Conservation (phyloP, 768 basidiomycete species). For the Termitomyces sp. region DNA sequence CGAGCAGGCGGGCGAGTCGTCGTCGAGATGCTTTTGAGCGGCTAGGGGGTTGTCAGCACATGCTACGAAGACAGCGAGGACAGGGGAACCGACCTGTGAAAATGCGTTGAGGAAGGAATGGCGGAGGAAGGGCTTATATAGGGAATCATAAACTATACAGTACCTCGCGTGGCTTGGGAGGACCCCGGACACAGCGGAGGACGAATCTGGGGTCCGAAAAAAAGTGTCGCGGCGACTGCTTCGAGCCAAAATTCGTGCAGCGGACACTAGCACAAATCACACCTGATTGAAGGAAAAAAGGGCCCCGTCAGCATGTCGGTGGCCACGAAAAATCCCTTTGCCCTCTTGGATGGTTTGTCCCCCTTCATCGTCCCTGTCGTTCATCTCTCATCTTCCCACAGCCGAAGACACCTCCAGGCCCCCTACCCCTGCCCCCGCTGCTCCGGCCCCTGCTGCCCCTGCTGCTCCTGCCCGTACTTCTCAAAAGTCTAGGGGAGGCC, state of each 20-base stretch:
- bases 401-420: constrained; percentile 49
- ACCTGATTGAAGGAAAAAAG: constrained; percentile 34
- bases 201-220: constrained; percentile 16
- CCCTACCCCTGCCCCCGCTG: constrained; percentile 34
- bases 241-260: constrained; percentile 6
- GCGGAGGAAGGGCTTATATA: constrained; percentile 9
- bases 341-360: constrained; percentile 71
- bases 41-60: constrained; percentile 35
- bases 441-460: constrained; percentile 32
- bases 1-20: constrained; percentile 63
- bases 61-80: not conserved
- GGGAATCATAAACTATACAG: constrained; percentile 42
- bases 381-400: constrained; percentile 17
- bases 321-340: constrained; percentile 84
- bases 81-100: constrained; percentile 50
- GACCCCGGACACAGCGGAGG: constrained; percentile 38
- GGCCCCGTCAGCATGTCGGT: constrained; percentile 86
- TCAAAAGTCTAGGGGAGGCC: constrained; percentile 50
- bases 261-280: constrained; percentile 6
- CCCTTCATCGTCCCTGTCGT: constrained; percentile 2
- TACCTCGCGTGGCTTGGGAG: constrained; percentile 39
- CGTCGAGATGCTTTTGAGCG: constrained; percentile 88
- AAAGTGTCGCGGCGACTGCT: constrained; percentile 3
- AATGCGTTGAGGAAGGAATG: constrained; percentile 1
- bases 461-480: constrained; percentile 37